phyloP scores from a whole-genome alignment of 176 grass and related monocot species.

The Leersia perrieri region DNA sequence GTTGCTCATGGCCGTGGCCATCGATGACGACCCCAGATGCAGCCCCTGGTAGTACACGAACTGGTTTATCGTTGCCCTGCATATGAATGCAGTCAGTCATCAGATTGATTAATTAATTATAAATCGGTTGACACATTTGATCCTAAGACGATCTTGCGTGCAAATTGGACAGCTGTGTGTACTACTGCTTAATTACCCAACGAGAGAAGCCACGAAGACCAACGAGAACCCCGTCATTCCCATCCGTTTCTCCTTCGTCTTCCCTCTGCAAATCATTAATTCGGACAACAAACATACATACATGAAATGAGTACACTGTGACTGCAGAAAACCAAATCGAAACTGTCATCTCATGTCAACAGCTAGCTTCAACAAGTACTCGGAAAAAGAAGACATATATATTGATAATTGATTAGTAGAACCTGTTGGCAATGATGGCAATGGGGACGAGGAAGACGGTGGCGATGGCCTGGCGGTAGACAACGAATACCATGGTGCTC shows the following conservation, averaged over 20 bases:
- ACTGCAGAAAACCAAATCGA: not conserved
- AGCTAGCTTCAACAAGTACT: not conserved
- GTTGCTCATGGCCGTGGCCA: constrained; percentile 78
- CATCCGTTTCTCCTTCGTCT: constrained; percentile 24
- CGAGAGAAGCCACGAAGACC: constrained; percentile 60
- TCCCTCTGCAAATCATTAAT: constrained; percentile 29
- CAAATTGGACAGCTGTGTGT: not conserved
- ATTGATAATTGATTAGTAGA: not conserved
- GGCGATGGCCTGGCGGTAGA: constrained; percentile 68
- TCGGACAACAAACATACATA: not conserved
- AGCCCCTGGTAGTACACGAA: constrained; percentile 59
- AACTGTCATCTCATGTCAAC: not conserved
- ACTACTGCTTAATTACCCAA: constrained; percentile 51
- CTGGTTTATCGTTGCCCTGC: constrained; percentile 62
- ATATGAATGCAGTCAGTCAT: not conserved
- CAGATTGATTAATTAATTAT: not conserved
- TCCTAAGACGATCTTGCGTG: not conserved
- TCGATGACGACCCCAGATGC: constrained; percentile 47
- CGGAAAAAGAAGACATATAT: not conserved
- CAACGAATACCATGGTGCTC: constrained; percentile 76
- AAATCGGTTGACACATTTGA: not conserved
- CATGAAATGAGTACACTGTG: no score
- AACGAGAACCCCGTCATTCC: constrained; percentile 53
- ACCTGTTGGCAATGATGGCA: constrained; percentile 39
- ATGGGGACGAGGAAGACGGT: constrained; percentile 42